Evolutionary conservation across 2,329 filamentous ascomycete genomes (phyloP), one percentile per base, ranked within the genome.

Genomic region (Xylariales sp.): DNA sequence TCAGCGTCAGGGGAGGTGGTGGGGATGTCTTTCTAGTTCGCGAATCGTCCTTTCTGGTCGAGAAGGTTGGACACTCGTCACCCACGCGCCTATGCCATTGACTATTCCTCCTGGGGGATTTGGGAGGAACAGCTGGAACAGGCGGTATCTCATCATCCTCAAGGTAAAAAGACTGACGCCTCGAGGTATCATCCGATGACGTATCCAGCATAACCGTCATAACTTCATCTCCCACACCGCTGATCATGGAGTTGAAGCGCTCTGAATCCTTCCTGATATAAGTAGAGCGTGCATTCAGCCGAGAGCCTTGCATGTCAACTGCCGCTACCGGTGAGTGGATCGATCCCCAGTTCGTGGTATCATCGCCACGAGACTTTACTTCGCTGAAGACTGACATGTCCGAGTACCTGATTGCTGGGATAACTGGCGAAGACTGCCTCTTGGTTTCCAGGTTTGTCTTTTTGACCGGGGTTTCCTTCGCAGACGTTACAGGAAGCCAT

Each of bases 11-110:
- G 4, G 78, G 76, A 13, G 70, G 64, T 2, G 79, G 79, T 6
- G 75, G 76, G 11, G 73, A 67, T 56, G 72, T 70, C 48, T 73
- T 76, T 40, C 74, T 67, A 15, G 64, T 65, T 27, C 62, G 64
- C 5, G 52, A 56, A 38, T 60, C 65, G 25, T 64, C 58, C 49
- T 65, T 67, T 41, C 76, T 67, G 24, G 66, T 65, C 2, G 79
- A 80, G 49, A 83, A 83, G 2, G 73, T 70, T 16, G 74, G 75
- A 38, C 72, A 72, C 16, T 72, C 62, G 30, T 82, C 74, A 17
- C 79, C 79, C 33, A 82, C 61, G 3, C 78, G 73, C 24, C 63
- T 67, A 52, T 82, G 75, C 68, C 76, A 81, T 27, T 44, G 39
- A 18, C 44, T 38, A n/a, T n/a, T n/a, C n/a, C n/a, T n/a, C n/a